phyloP scores from a whole-genome alignment of 2,329 filamentous ascomycete species.

The Botryotinia globosa region DNA sequence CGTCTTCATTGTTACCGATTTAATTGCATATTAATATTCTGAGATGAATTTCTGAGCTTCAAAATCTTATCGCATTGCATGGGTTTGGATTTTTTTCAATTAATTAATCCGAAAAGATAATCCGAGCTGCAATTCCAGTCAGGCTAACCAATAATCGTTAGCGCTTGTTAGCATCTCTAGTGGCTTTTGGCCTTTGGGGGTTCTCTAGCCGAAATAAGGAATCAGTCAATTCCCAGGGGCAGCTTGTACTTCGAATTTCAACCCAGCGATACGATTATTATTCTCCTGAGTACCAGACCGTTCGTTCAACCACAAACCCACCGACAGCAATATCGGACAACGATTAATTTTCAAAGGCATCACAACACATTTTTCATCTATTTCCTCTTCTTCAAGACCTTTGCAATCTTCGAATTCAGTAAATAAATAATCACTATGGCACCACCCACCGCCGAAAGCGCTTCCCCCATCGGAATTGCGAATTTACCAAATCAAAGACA shows the following conservation, averaged over 20 bases:
- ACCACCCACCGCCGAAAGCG: conserved; percentile 56
- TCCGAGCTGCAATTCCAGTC: conserved; percentile 6
- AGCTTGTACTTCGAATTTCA: conserved; percentile 21
- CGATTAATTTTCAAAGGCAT: conserved; percentile 1
- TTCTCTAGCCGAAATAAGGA: conserved; percentile 20
- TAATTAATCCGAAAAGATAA: conserved; percentile 23
- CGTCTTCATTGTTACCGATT: conserved; percentile 78
- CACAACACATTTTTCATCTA: conserved; percentile 1
- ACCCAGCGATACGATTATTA: background rate
- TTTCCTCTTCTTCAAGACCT: background rate
- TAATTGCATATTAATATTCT: conserved; percentile 28
- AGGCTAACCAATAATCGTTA: background rate
- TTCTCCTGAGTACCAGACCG: conserved; percentile 18
- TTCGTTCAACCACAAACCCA: conserved; percentile 6
- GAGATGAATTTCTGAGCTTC: conserved; percentile 7
- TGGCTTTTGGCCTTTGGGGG: conserved; percentile 14
- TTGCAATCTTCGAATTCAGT: background rate
- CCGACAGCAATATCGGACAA: conserved; percentile 17
- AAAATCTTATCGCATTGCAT: conserved; percentile 21
- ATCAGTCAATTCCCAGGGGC: conserved; percentile 16
- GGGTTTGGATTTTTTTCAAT: conserved; percentile 17
- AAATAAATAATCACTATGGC: conserved; percentile 46
- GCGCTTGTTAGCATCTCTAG: background rate
- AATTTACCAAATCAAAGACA: conserved; percentile 72
- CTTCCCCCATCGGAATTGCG: conserved; percentile 70